phyloP scores from a whole-genome alignment of 441 rosid species.

The Pelargonium myrrhifolium region DNA sequence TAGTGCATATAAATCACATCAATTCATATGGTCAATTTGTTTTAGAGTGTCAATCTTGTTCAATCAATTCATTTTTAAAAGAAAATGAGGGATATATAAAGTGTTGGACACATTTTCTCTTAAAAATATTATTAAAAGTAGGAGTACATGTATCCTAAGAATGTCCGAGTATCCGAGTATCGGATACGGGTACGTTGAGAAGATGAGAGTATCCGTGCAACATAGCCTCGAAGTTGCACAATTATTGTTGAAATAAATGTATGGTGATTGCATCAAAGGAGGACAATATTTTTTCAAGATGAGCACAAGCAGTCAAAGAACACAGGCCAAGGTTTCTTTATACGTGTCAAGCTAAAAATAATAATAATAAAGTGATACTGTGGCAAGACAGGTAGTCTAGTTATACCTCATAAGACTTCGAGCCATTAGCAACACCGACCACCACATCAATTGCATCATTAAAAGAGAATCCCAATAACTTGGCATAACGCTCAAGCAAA shows the following conservation, averaged over 20 bases:
- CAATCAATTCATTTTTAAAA: no score
- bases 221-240: neutral
- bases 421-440: constrained; percentile 53
- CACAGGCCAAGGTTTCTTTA: neutral
- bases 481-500: constrained; percentile 69
- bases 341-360: neutral
- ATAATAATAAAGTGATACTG: neutral
- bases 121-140: no score
- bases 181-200: no score
- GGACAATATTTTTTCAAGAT: neutral
- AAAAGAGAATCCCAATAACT: constrained; percentile 66
- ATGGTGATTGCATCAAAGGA: neutral
- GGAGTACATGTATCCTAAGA: no score
- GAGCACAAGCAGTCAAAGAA: neutral
- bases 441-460: constrained; percentile 52
- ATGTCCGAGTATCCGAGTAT: no score
- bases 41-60: no score
- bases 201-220: no score
- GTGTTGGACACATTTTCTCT: no score
- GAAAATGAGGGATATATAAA: no score
- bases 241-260: neutral
- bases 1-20: no score
- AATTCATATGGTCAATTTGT: no score
- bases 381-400: constrained; percentile 6
- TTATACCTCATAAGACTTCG: constrained; percentile 53